A percentile compares a stretch with the other conserved stretches of the same genome.
Conservation (phyloP, 2,329 filamentous ascomycete species). For the Blumeria hordei region DNA sequence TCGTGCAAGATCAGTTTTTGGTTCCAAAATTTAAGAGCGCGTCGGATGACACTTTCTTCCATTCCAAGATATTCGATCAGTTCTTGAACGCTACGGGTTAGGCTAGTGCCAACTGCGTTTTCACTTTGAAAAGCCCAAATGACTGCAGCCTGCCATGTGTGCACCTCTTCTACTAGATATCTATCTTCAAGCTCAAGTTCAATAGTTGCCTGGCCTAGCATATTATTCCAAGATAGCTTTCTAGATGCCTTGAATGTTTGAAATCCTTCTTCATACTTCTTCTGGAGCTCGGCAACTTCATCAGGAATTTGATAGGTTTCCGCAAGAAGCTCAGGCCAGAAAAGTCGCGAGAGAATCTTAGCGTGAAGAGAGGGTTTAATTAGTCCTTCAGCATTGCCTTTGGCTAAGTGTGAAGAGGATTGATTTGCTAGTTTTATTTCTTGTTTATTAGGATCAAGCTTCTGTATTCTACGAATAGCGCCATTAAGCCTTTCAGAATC, state of each 20-base stretch:
- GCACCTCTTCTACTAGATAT: constrained; percentile 43
- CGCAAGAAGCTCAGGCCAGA: constrained; percentile 66
- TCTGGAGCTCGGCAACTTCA: constrained; percentile 34
- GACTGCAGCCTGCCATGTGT: constrained; percentile 68
- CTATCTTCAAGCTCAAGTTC: constrained; percentile 69
- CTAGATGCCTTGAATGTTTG: constrained; percentile 58
- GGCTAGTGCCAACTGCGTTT: constrained; percentile 6
- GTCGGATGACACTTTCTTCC: constrained; percentile 45
- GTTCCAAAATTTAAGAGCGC: constrained; percentile 50
- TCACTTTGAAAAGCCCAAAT: constrained; percentile 53
- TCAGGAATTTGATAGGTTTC: constrained; percentile 41
- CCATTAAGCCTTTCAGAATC: constrained; percentile 57
- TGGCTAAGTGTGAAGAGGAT: constrained; percentile 15
- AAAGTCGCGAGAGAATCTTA: constrained; percentile 75
- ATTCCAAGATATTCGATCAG: constrained; percentile 36
- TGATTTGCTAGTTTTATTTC: constrained; percentile 10
- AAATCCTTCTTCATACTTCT: constrained; percentile 50
- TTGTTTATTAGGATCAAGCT: constrained; percentile 14
- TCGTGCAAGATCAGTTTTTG: constrained; percentile 39
- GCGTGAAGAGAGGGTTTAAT: constrained; percentile 31
- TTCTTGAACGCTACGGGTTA: constrained; percentile 24
- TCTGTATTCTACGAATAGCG: constrained; percentile 31
- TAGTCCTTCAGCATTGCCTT: constrained; percentile 3
- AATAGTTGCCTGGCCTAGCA: constrained; percentile 56
- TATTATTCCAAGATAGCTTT: constrained; percentile 72